These are phyloP conservation scores for Diospyros lotus DNA, from an alignment of 148 eudicot species.

Conservation along the genomic window DNA sequence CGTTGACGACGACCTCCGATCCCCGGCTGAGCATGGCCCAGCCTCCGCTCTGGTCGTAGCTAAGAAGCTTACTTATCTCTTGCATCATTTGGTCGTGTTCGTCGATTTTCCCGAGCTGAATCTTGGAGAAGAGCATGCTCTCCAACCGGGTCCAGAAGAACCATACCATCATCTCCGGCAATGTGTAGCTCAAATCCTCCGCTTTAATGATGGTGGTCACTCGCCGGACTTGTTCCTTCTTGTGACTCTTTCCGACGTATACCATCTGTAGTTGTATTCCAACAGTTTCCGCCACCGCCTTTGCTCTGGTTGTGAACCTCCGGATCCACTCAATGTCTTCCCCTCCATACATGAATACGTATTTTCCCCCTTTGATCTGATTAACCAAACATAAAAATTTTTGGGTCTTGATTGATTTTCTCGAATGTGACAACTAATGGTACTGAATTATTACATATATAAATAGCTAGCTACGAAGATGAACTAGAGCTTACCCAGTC, in stretches of 20 bases:
- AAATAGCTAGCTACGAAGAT: too few species aligned
- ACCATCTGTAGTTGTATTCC: conserved; percentile 39
- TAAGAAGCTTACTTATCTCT: conserved; percentile 43
- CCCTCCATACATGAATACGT: conserved; percentile 45
- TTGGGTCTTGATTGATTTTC: too few species aligned
- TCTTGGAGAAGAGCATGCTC: conserved; percentile 64
- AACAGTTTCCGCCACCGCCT: conserved; percentile 17
- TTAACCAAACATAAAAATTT: not conserved
- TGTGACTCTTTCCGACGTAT: conserved; percentile 37
- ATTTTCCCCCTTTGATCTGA: conserved; percentile 40
- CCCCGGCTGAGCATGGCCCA: conserved; percentile 54
- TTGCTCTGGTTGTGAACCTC: conserved; percentile 17
- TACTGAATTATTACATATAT: too few species aligned
- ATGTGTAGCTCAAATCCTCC: conserved; percentile 42
- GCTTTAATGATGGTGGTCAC: conserved; percentile 24
- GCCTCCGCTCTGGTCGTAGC: conserved; percentile 39
- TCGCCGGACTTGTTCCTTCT: conserved; percentile 20
- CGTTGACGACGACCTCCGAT: conserved; percentile 28
- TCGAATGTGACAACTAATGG: too few species aligned
- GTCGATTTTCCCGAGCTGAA: conserved; percentile 31
- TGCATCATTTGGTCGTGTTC: conserved; percentile 35
- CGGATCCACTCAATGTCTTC: conserved; percentile 39
- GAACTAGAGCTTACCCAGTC: conserved; percentile 38
- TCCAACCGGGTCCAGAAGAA: conserved; percentile 61
- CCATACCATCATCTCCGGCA: conserved; percentile 49